These are phyloP conservation scores for Aegilops sharonensis DNA, from an alignment of 176 grass and related monocot species.

Conservation along the genomic window DNA sequence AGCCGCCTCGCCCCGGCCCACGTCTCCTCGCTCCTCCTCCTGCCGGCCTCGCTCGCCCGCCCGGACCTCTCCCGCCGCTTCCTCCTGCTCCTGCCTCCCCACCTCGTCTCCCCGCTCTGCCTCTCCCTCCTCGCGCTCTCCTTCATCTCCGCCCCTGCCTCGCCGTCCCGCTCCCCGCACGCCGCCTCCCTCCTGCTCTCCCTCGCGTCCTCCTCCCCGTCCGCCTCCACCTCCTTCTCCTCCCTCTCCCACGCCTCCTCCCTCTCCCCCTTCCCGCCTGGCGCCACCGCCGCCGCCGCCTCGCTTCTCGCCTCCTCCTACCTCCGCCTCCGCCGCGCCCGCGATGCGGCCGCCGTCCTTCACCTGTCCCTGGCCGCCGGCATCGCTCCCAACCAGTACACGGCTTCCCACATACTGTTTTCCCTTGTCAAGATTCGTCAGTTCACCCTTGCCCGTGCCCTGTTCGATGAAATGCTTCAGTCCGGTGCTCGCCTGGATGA, in stretches of 20 bases:
- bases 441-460: slow-evolving; percentile 48
- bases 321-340: slow-evolving; percentile 39
- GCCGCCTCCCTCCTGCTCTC: slow-evolving; percentile 33
- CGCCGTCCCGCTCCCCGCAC: slow-evolving; percentile 19
- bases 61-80: slow-evolving; percentile 18
- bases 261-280: not conserved
- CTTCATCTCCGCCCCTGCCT: slow-evolving; percentile 33
- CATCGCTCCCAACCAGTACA: slow-evolving; percentile 38
- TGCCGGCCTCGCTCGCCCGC: not conserved
- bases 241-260: slow-evolving; percentile 11
- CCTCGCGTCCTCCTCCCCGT: slow-evolving; percentile 19
- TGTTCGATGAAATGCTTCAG: slow-evolving; percentile 61
- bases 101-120: slow-evolving; percentile 39
- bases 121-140: slow-evolving; percentile 46
- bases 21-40: not conserved
- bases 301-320: slow-evolving; percentile 50
- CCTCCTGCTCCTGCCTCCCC: slow-evolving; percentile 14
- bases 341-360: slow-evolving; percentile 43
- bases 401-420: slow-evolving; percentile 58
- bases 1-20: not conserved
- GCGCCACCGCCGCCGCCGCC: slow-evolving; percentile 16
- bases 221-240: not conserved
- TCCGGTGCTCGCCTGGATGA: slow-evolving; percentile 34
- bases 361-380: slow-evolving; percentile 37
- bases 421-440: slow-evolving; percentile 49